phyloP scores from a whole-genome alignment of 106 monocot species.

The Acorus calamus region DNA sequence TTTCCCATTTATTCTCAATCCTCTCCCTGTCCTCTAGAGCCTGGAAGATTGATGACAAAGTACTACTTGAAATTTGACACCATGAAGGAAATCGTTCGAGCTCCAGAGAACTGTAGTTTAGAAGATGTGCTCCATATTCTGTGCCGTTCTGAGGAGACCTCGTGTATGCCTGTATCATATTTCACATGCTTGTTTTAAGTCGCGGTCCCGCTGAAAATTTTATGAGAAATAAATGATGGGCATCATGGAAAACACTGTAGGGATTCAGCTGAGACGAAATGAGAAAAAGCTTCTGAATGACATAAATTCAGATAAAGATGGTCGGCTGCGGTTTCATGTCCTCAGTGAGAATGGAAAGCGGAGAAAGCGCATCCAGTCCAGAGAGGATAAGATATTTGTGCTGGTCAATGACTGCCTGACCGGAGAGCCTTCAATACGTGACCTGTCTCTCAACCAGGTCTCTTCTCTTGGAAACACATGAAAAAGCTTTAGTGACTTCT shows the following conservation, averaged over 20 bases:
- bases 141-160: conserved; percentile 63
- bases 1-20: background rate
- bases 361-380: conserved; percentile 88
- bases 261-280: conserved; percentile 93
- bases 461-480: background rate
- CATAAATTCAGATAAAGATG: conserved; percentile 77
- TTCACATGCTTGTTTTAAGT: background rate
- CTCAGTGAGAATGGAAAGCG: conserved; percentile 65
- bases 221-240: background rate
- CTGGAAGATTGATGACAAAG: conserved; percentile 87
- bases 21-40: conserved; percentile 42
- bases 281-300: conserved; percentile 93
- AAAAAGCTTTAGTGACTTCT: background rate
- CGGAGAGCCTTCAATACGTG: conserved; percentile 76
- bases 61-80: conserved; percentile 87
- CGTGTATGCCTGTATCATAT: conserved; percentile 50
- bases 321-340: conserved; percentile 67
- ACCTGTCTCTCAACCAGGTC: conserved; percentile 90
- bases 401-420: conserved; percentile 88
- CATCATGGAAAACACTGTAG: conserved; percentile 22
- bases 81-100: conserved; percentile 86
- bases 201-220: no score
- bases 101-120: conserved; percentile 72
- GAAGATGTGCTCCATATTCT: conserved; percentile 71
- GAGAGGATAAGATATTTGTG: conserved; percentile 91